Percentiles rank a stretch among this genome's conserved stretches.
Conservation (phyloP, 192 early-diverging fungal genomes). For the Lobosporangium transversale region DNA sequence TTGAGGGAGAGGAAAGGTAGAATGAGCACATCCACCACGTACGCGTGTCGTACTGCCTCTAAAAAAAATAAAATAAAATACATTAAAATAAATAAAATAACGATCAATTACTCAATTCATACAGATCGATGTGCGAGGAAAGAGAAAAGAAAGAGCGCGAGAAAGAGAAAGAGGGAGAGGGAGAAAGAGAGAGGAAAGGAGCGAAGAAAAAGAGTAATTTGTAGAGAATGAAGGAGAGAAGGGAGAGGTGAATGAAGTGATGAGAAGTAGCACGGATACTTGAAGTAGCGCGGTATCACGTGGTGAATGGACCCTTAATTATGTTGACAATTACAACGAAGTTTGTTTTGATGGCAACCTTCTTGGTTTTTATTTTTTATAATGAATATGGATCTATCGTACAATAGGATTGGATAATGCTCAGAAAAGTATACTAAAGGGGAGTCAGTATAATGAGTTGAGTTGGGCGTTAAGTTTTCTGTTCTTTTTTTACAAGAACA, state of each 20-base stretch:
- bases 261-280: background rate
- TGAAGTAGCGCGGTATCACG: too few relatives aligned
- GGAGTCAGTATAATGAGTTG: too few relatives aligned
- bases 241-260: constrained; percentile 1
- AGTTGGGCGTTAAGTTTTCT: too few relatives aligned
- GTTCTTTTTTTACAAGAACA: constrained; percentile 68
- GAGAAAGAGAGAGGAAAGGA: background rate
- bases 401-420: constrained; percentile 11
- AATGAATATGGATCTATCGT: constrained; percentile 17
- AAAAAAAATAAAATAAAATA: too few relatives aligned
- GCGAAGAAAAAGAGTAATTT: background rate
- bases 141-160: too few relatives aligned
- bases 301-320: too few relatives aligned
- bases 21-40: background rate
- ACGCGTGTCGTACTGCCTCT: too few relatives aligned
- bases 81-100: background rate
- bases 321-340: too few relatives aligned
- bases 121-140: too few relatives aligned
- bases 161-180: background rate
- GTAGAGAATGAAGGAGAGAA: background rate
- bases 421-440: constrained; percentile 6
- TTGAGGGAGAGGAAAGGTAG: background rate
- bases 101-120: too few relatives aligned
- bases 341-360: too few relatives aligned
- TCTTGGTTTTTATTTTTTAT: constrained; percentile 19